Evolutionary conservation across 257 asterid genomes (phyloP).

Genomic region (Voacanga thouarsii): DNA sequence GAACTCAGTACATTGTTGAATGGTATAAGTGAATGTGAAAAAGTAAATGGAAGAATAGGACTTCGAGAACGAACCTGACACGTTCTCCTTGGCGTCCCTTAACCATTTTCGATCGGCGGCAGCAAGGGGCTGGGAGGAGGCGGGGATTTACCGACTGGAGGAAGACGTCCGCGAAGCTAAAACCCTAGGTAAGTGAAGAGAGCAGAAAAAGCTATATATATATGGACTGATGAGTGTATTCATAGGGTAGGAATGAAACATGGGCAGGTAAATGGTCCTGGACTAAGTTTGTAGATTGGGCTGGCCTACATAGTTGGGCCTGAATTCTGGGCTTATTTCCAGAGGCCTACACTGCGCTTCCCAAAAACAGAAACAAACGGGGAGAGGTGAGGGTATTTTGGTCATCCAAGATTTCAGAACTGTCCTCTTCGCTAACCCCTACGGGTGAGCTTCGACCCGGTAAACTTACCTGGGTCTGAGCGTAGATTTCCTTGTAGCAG

Average conservation of each 20-base stretch:
- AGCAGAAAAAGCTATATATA: neutral
- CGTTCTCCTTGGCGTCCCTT: slow-evolving; percentile 79
- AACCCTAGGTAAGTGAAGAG: slow-evolving; percentile 19
- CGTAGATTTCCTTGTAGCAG: neutral
- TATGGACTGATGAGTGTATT: neutral
- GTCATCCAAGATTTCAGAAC: neutral
- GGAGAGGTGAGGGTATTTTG: neutral
- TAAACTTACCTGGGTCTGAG: neutral
- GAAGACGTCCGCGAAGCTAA: slow-evolving; percentile 9
- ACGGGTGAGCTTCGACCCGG: neutral
- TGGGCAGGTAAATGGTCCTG: neutral
- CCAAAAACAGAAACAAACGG: too few species aligned
- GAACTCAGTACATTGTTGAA: neutral
- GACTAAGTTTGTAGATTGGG: neutral
- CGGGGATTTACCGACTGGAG: neutral
- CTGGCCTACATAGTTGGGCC: neutral
- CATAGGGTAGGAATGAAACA: neutral
- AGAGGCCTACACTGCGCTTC: too few species aligned
- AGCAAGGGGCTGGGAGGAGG: neutral
- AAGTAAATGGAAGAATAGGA: neutral
- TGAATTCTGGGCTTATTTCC: neutral
- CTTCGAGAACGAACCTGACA: slow-evolving; percentile 34
- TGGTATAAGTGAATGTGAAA: neutral
- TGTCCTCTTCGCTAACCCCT: neutral
- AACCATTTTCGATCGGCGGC: slow-evolving; percentile 39